These are phyloP conservation scores for Macrophomina pseudophaseolina DNA, from an alignment of 2,329 filamentous ascomycete genomes.

Conservation along the genomic window DNA sequence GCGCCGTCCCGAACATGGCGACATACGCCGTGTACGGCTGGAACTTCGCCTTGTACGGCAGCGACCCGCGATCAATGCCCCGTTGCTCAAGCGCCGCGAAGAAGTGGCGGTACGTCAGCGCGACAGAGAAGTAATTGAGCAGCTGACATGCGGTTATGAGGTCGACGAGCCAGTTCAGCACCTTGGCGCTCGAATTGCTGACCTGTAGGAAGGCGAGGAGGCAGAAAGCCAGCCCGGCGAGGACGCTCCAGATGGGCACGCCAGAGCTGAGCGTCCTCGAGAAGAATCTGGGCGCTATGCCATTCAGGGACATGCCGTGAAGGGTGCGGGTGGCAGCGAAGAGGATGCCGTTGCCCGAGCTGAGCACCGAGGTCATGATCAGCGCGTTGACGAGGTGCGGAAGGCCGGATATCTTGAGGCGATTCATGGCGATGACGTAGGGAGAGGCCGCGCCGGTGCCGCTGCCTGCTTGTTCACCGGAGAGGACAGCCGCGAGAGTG, in stretches of 20 bases:
- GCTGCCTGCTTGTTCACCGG: constrained; percentile 33
- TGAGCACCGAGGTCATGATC: constrained; percentile 60
- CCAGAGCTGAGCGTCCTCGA: constrained; percentile 65
- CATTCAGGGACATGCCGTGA: constrained; percentile 59
- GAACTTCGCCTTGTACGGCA: constrained; percentile 50
- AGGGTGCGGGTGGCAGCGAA: constrained; percentile 60
- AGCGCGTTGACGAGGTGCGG: constrained; percentile 65
- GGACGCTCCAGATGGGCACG: constrained; percentile 76
- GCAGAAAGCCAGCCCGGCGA: constrained; percentile 68
- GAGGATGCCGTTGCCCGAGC: constrained; percentile 60
- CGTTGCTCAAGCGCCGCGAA: constrained; percentile 54
- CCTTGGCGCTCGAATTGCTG: constrained; percentile 66
- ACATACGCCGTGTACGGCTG: constrained; percentile 77
- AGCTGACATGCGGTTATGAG: constrained; percentile 72
- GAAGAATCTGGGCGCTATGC: constrained; percentile 60
- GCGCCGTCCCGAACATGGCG: constrained; percentile 64
- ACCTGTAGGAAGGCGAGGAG: constrained; percentile 77
- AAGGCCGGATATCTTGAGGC: constrained; percentile 58
- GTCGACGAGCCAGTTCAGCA: constrained; percentile 74
- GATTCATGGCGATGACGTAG: constrained; percentile 67
- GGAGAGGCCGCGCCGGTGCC: constrained; percentile 62
- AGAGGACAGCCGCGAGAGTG: constrained; percentile 54
- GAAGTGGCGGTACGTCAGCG: constrained; percentile 64
- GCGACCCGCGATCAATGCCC: constrained; percentile 56
- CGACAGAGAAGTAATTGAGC: constrained; percentile 56